A percentile compares a stretch with the other conserved stretches of the same genome.
phyloP scores from a whole-genome alignment of 2,329 filamentous ascomycete species.

The Pseudocercospora macadamiae region DNA sequence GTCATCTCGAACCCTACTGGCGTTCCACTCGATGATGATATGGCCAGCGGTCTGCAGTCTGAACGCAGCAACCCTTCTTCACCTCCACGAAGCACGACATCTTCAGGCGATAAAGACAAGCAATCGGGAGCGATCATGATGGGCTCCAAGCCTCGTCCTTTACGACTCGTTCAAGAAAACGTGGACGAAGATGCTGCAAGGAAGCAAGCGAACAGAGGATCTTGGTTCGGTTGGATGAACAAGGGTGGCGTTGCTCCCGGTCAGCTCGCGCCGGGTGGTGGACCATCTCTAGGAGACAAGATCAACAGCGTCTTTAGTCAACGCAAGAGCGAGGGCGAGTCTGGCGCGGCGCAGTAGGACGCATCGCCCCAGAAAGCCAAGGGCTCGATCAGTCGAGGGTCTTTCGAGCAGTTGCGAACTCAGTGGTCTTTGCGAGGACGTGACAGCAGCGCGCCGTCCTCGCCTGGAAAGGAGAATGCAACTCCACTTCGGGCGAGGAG shows the following conservation, averaged over 20 bases:
- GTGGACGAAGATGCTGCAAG: constrained; percentile 44
- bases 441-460: background rate
- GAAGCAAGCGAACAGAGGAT: constrained; percentile 49
- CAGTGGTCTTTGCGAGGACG: constrained; percentile 9
- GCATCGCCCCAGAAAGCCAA: constrained; percentile 8
- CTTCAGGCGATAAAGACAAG: constrained; percentile 35
- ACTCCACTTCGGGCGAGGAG: constrained; percentile 2
- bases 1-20: constrained; percentile 26
- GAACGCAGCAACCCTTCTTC: constrained; percentile 53
- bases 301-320: constrained; percentile 16
- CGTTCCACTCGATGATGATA: constrained; percentile 15
- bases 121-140: constrained; percentile 49
- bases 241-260: constrained; percentile 30
- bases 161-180: constrained; percentile 83
- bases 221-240: constrained; percentile 54
- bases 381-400: background rate
- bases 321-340: constrained; percentile 16
- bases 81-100: constrained; percentile 61
- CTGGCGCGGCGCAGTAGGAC: constrained; percentile 19
- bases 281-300: constrained; percentile 10
- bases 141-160: constrained; percentile 74
- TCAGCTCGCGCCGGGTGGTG: constrained; percentile 2
- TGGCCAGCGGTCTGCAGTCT: constrained; percentile 21
- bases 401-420: constrained; percentile 2
- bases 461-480: background rate